phyloP scores from a whole-genome alignment of 2,329 filamentous ascomycete genomes.

The Bipolaris victoriae region DNA sequence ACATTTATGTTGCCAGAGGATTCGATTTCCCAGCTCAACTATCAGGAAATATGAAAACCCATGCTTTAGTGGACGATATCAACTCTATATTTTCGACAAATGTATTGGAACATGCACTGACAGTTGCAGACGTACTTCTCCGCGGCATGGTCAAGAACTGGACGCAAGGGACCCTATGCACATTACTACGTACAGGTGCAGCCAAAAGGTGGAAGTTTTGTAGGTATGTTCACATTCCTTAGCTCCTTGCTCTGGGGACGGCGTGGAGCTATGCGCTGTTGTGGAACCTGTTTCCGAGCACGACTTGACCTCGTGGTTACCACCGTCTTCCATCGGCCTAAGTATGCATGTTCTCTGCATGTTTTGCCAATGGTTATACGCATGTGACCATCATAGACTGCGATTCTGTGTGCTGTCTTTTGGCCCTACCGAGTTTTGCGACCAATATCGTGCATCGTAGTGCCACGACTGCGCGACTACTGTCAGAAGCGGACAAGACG shows the following conservation, averaged over 20 bases:
- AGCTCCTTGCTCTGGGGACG: slow-evolving; percentile 2
- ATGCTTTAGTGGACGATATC: neutral
- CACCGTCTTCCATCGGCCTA: slow-evolving; percentile 3
- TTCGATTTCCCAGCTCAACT: too few relatives aligned
- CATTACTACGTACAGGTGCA: slow-evolving; percentile 87
- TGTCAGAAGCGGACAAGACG: slow-evolving; percentile 5
- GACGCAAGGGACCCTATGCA: slow-evolving; percentile 70
- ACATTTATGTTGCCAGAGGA: neutral
- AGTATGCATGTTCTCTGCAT: slow-evolving; percentile 11
- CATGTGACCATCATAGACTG: slow-evolving; percentile 8
- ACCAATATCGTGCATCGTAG: slow-evolving; percentile 5
- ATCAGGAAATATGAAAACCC: too few relatives aligned
- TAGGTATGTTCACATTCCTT: slow-evolving; percentile 62
- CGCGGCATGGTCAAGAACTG: slow-evolving; percentile 85
- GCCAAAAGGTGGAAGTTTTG: slow-evolving; percentile 68
- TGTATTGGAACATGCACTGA: slow-evolving; percentile 25
- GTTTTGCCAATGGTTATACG: slow-evolving; percentile 7
- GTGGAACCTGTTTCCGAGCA: slow-evolving; percentile 4
- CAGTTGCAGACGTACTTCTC: slow-evolving; percentile 73
- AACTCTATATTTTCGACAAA: neutral
- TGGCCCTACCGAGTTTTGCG: slow-evolving; percentile 10
- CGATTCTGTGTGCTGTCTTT: neutral
- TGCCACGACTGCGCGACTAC: slow-evolving; percentile 11
- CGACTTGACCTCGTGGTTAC: slow-evolving; percentile 9
- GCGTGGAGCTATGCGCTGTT: slow-evolving; percentile 3